Percentiles rank a stretch among this genome's conserved stretches.
These are phyloP conservation scores for Dentiscutata heterogama DNA, from an alignment of 371 early-diverging fungal genomes.

Conservation along the genomic window DNA sequence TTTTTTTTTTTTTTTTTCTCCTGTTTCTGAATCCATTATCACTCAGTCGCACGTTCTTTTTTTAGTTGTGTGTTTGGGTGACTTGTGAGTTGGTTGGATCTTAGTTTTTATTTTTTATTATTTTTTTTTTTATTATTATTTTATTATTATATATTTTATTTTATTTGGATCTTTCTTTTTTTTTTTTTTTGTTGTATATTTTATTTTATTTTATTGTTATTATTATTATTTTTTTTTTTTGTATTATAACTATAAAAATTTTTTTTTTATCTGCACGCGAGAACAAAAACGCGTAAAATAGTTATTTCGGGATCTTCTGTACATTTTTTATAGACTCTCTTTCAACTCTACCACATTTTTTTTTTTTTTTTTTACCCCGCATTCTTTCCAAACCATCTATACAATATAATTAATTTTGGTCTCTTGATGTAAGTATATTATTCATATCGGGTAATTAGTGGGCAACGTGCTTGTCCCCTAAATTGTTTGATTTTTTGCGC, in stretches of 20 bases:
- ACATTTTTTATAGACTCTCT: background rate
- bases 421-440: conserved; percentile 26
- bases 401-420: conserved; percentile 6
- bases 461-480: conserved; percentile 21
- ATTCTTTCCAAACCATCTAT: conserved; percentile 32
- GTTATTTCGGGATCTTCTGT: background rate
- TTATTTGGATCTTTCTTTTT: background rate
- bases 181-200: background rate
- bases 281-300: conserved; percentile 24
- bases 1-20: conserved; percentile 7
- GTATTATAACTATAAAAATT: background rate
- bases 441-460: conserved; percentile 33
- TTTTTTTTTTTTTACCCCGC: conserved; percentile 23
- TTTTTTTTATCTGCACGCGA: background rate
- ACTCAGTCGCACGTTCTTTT: conserved; percentile 13
- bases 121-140: conserved; percentile 23
- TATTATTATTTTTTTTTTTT: background rate
- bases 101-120: background rate
- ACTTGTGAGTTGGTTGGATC: conserved; percentile 19
- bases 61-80: conserved; percentile 2
- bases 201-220: background rate
- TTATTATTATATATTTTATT: conserved; percentile 52
- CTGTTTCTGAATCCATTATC: background rate
- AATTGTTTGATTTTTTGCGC: conserved; percentile 15
- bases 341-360: background rate